Evolutionary conservation across 2,329 filamentous ascomycete genomes (phyloP), one percentile per base, ranked within the genome.

Genomic region (Plectosphaerella sp.): DNA sequence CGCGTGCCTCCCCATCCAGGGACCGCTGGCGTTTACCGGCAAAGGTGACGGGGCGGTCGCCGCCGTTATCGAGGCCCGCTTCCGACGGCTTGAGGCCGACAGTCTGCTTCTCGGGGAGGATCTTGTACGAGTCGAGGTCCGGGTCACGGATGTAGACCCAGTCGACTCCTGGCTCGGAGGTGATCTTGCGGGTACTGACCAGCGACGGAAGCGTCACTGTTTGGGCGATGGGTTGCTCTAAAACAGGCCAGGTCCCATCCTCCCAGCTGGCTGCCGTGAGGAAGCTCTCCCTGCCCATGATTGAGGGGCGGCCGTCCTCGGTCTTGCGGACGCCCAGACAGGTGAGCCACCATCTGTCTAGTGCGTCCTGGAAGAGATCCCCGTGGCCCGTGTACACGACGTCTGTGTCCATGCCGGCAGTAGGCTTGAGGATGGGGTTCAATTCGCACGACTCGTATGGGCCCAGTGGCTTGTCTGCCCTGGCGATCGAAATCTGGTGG

Each of bases 201-300:
- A n/a, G 37, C 5, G 37, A 39, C 10, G 37, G 37, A 16, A 39
- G 37, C 7, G 37, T n/a, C 10, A 39, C 37, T 14, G 10, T 39
- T 14, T 12, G 58, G 28, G 33, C 37, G 4, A 33, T 16, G 24
- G 9, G 18, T 18, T 46, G 42, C 25, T 36, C 25, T 9, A 28
- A 3, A 14, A 25, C 35, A 11, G 28, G 20, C 62, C 57, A 63
- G 12, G 55, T 57, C 51, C 50, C 65, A 45, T 59, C 54, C 33
- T 58, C 52, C 67, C 67, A 70, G 20, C 48, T 50, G 1, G 53
- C 63, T 2, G 52, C 50, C 3, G 61, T 63, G 16, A 70, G 54
- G 49, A 69, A 67, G 2, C 62, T 66, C 50, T 70, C 67, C 6
- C 67, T 54, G 8, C 67, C 67, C 61, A 68, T 61, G 12, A 59